Conservation (phyloP, 495 filamentous ascomycete species). For the Extremus antarcticus region DNA sequence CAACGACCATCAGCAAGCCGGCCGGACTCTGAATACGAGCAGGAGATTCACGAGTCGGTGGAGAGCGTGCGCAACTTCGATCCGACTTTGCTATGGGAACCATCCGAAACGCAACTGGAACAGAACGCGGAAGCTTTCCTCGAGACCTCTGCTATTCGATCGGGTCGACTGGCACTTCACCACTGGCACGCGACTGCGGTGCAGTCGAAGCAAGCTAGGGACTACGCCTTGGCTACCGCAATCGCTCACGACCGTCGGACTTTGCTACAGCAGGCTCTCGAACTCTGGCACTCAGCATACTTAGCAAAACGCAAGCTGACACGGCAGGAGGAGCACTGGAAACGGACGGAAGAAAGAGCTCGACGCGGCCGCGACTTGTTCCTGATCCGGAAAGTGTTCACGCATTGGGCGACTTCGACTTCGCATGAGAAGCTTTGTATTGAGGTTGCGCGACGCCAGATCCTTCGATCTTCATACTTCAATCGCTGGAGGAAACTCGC, state of each 20-base stretch:
- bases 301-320: constrained; percentile 36
- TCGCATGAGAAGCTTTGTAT: constrained; percentile 50
- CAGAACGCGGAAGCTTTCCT: constrained; percentile 51
- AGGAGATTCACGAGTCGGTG: no score
- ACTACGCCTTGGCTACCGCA: constrained; percentile 41
- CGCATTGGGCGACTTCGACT: constrained; percentile 57
- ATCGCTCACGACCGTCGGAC: constrained; percentile 40
- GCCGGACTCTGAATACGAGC: no score
- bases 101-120: constrained; percentile 45
- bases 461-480: constrained; percentile 63
- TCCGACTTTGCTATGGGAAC: constrained; percentile 36
- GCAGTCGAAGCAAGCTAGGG: constrained; percentile 34
- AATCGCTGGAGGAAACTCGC: constrained; percentile 68
- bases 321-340: constrained; percentile 51
- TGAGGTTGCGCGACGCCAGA: constrained; percentile 51
- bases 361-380: constrained; percentile 52
- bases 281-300: constrained; percentile 45
- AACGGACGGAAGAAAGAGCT: constrained; percentile 50
- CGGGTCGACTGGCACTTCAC: constrained; percentile 38
- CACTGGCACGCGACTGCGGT: constrained; percentile 42
- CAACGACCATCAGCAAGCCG: background rate
- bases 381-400: constrained; percentile 60
- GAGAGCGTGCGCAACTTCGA: background rate
- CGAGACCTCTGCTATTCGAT: constrained; percentile 39
- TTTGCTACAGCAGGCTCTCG: constrained; percentile 45